Conservation (phyloP, 306 rosid genomes). For the Lupinus albus region DNA sequence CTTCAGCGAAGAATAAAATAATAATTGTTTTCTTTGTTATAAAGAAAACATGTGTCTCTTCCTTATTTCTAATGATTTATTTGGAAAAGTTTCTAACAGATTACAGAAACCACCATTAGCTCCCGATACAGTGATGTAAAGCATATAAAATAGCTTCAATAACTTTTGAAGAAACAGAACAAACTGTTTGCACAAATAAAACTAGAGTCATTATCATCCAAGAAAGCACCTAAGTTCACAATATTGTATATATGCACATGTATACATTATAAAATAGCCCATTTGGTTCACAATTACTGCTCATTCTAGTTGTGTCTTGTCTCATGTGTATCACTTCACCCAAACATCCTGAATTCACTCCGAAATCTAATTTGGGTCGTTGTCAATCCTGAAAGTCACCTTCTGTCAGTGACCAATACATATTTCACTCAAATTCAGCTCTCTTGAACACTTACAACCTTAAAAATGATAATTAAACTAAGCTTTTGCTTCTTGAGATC, state of each 20-base stretch:
- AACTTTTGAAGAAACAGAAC: neutral
- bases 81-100: conserved; percentile 1
- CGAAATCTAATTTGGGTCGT: neutral
- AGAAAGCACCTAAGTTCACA: neutral
- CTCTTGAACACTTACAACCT: neutral
- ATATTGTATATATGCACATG: neutral
- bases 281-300: neutral
- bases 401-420: neutral
- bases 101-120: conserved; percentile 28
- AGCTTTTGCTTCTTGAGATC: neutral
- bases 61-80: conserved; percentile 3
- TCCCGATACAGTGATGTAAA: neutral
- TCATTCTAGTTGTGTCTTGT: neutral
- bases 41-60: neutral
- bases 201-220: neutral
- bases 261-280: neutral
- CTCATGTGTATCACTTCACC: neutral
- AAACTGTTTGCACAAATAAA: neutral
- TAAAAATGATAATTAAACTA: neutral
- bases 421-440: conserved; percentile 2
- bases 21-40: neutral
- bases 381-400: neutral
- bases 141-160: neutral
- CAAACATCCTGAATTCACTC: neutral
- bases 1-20: neutral